Percentiles rank a stretch among this genome's conserved stretches.
Conservation (phyloP, 176 grass and related monocot species). For the Oryza punctata region DNA sequence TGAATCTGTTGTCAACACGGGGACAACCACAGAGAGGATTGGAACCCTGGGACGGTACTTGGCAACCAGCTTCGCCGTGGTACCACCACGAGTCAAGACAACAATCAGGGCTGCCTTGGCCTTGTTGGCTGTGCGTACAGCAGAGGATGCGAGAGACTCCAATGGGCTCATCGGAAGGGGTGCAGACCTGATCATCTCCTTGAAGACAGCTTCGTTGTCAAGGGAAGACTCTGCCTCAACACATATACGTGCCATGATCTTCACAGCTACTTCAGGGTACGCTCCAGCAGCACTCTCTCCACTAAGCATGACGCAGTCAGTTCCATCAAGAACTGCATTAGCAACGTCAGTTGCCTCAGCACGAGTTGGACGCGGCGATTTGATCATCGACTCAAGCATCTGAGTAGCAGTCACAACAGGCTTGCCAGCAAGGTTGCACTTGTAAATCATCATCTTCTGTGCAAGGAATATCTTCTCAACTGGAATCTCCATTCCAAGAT, state of each 20-base stretch:
- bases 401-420: conserved; percentile 91
- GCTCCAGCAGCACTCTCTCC: conserved; percentile 90
- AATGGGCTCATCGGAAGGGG: conserved; percentile 92
- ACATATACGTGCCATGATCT: conserved; percentile 91
- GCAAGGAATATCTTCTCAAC: conserved; percentile 97
- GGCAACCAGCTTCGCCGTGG: conserved; percentile 75
- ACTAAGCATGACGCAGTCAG: conserved; percentile 93
- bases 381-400: conserved; percentile 98
- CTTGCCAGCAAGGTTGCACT: conserved; percentile 89
- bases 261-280: conserved; percentile 88
- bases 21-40: conserved; percentile 84
- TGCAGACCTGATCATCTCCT: conserved; percentile 74
- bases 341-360: conserved; percentile 94
- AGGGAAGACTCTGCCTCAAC: conserved; percentile 88
- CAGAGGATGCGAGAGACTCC: conserved; percentile 86
- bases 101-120: conserved; percentile 74
- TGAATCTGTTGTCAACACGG: conserved; percentile 68
- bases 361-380: conserved; percentile 84
- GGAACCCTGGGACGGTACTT: conserved; percentile 90
- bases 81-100: conserved; percentile 85
- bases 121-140: conserved; percentile 87
- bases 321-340: conserved; percentile 93
- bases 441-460: conserved; percentile 98
- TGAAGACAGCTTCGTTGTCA: conserved; percentile 76
- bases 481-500: conserved; percentile 96